Evolutionary conservation across 1,139 yeast species (phyloP), one percentile per base, ranked within the genome.

Genomic region (Chernovozyma sophiae-reginae): DNA sequence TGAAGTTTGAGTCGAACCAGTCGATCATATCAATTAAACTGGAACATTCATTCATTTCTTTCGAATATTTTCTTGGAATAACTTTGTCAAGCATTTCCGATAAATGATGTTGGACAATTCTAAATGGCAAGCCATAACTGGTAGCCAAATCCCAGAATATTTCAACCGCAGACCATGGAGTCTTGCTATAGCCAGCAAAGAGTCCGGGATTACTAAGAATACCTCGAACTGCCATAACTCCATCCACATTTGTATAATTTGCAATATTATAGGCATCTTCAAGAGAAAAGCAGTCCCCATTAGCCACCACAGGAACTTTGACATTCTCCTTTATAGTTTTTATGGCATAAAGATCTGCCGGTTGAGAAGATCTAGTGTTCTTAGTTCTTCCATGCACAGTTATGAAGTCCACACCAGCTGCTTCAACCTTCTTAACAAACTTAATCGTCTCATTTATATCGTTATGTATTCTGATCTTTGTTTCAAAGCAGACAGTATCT

Each of bases 141-240:
- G 87, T 74, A 10, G 86, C 78, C 46, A 80, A 77, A 52, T 86
- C 82, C 84, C 89, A 77, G 56, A 90, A 86, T 42, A 71, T 66
- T 56, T 94, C 98, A 6, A 92, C 66, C 4, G 95, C 92, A 6
- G 81, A 74, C 97, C 97, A 92, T 1, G 97, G 97, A 3, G 96
- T 82, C 35, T 63, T 67, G 0, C 65, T 62, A 52, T 60, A 74
- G 0, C 95, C 96, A 3, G 85, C 74, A 60, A 92, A 92, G 44
- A 92, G 54, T 0, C 92, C 96, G 0, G 98, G 98, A 53, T 92
- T 92, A 24, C 77, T 68, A 37, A 92, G 65, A 3, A 87, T 68
- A 0, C 98, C 98, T 45, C 98, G 67, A 1, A 87, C 98, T 1
- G 97, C 85, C 98, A 92, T 92, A 5, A 92, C 85, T 5, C 97